Conservation (phyloP, 2,329 filamentous ascomycete genomes). For the Fusarium sp. region DNA sequence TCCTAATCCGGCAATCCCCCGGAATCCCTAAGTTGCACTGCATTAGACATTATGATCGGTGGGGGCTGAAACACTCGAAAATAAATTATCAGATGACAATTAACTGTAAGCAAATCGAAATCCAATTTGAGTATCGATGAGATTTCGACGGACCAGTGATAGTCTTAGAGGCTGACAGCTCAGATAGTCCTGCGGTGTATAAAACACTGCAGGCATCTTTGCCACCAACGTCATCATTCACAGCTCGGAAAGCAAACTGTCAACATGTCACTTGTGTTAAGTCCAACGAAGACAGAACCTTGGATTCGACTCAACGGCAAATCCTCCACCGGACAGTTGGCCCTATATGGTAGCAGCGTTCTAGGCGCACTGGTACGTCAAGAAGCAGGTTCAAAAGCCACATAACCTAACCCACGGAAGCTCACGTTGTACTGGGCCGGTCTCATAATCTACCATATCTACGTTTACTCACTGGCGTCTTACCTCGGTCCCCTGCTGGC, state of each 20-base stretch:
- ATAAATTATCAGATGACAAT: not conserved
- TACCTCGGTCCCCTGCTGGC: not conserved
- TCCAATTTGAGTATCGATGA: accelerated
- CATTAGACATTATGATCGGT: not conserved
- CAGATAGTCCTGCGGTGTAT: not conserved
- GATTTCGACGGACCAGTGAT: not conserved
- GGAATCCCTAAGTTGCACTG: not conserved
- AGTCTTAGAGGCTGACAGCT: not conserved
- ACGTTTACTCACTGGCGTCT: not conserved
- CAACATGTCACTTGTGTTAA: not conserved
- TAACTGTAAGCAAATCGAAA: accelerated
- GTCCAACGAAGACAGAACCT: not conserved
- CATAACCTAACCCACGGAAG: not conserved
- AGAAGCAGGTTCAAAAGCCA: not conserved
- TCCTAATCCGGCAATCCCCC: not conserved
- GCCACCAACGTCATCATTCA: too few relatives aligned
- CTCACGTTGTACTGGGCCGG: not conserved
- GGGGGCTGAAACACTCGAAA: not conserved
- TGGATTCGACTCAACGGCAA: not conserved
- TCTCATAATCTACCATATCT: not conserved
- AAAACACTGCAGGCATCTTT: not conserved
- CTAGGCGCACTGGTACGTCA: not conserved
- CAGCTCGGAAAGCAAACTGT: accelerated
- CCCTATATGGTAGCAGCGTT: not conserved
- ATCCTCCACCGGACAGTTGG: not conserved